phyloP scores from a whole-genome alignment of 2,329 filamentous ascomycete species.

The Rhinocladiella mackenziei region DNA sequence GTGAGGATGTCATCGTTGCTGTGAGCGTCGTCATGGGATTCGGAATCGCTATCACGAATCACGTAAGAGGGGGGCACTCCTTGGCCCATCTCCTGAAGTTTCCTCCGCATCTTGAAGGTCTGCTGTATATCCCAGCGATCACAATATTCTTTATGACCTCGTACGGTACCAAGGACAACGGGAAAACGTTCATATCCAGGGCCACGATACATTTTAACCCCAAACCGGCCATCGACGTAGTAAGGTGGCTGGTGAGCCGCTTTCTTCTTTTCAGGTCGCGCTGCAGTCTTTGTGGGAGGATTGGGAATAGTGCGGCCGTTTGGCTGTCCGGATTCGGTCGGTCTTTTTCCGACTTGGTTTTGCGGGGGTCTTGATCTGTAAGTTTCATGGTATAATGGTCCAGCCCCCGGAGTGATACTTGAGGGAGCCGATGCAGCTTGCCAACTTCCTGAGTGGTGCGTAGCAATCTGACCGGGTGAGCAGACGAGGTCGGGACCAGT shows the following conservation, averaged over 20 bases:
- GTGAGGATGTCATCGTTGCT: neutral
- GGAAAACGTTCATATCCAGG: slow-evolving; percentile 29
- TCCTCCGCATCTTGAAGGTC: slow-evolving; percentile 2
- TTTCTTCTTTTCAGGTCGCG: slow-evolving; percentile 5
- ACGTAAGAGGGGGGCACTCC: slow-evolving; percentile 1
- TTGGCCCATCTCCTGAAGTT: slow-evolving; percentile 9
- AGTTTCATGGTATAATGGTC: too few relatives aligned
- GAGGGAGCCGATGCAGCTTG: too few relatives aligned
- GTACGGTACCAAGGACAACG: slow-evolving; percentile 22
- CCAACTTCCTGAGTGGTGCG: too few relatives aligned
- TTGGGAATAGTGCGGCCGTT: too few relatives aligned
- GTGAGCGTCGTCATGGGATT: slow-evolving; percentile 9
- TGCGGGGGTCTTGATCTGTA: too few relatives aligned
- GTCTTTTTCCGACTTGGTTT: too few relatives aligned
- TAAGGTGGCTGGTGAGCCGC: slow-evolving; percentile 18
- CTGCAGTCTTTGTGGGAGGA: neutral
- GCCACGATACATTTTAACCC: slow-evolving; percentile 27
- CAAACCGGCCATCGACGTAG: slow-evolving; percentile 24
- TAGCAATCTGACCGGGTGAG: neutral
- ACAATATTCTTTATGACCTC: slow-evolving; percentile 25
- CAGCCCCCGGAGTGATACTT: too few relatives aligned
- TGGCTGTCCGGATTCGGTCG: too few relatives aligned
- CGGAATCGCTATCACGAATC: slow-evolving; percentile 8
- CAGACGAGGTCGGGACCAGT: neutral
- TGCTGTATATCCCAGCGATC: slow-evolving; percentile 25